Conservation (phyloP, 148 eudicot species). For the Simmondsia chinensis region DNA sequence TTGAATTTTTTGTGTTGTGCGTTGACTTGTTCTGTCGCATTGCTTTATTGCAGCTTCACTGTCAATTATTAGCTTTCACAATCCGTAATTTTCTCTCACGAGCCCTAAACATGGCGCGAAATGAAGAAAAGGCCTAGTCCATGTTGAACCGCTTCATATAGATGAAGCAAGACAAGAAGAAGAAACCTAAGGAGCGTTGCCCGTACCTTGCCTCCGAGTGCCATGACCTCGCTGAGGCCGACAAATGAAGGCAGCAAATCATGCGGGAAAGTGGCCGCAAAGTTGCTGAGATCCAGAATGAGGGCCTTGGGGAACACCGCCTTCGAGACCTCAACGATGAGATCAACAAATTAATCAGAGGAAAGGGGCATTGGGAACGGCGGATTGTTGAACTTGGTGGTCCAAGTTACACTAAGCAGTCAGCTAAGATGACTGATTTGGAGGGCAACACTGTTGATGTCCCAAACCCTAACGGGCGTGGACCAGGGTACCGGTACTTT, state of each 20-base stretch:
- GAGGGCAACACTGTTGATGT: constrained; percentile 69
- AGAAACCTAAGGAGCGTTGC: constrained; percentile 62
- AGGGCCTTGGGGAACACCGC: constrained; percentile 58
- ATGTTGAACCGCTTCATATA: constrained; percentile 59
- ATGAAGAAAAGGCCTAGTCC: constrained; percentile 70
- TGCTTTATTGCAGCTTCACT: too few species aligned
- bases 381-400: constrained; percentile 61
- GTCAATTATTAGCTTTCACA: too few species aligned
- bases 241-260: constrained; percentile 67
- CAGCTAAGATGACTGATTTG: constrained; percentile 65
- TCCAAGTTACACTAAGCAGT: constrained; percentile 32
- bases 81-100: too few species aligned
- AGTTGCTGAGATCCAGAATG: constrained; percentile 70
- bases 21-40: too few species aligned
- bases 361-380: constrained; percentile 57
- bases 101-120: constrained; percentile 83
- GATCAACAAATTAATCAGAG: constrained; percentile 50
- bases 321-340: constrained; percentile 65
- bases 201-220: constrained; percentile 64
- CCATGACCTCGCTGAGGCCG: constrained; percentile 65
- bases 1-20: too few species aligned
- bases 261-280: constrained; percentile 62
- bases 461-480: constrained; percentile 66
- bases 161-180: constrained; percentile 61
- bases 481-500: constrained; percentile 60